These are phyloP conservation scores for Acanthamoeba quina DNA, from an alignment of 208 protist species.

Conservation along the genomic window DNA sequence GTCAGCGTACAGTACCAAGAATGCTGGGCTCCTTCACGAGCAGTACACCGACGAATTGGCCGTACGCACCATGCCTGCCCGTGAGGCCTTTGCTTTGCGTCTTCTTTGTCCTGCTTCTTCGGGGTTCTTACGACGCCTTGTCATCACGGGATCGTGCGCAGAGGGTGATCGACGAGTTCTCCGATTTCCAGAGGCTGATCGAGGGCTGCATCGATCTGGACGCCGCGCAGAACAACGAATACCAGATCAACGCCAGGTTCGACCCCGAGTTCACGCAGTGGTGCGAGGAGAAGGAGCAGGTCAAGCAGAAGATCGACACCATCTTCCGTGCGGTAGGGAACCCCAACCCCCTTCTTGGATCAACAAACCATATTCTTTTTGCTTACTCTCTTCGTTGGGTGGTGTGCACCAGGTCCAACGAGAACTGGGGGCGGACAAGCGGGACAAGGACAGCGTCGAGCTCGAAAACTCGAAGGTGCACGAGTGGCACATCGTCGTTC, in stretches of 20 bases:
- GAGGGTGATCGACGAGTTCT: constrained; percentile 74
- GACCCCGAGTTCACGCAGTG: constrained; percentile 73
- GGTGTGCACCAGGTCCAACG: background rate
- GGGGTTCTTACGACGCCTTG: background rate
- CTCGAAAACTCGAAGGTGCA: constrained; percentile 54
- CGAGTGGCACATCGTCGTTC: constrained; percentile 68
- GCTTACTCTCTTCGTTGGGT: background rate
- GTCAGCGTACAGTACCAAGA: constrained; percentile 18
- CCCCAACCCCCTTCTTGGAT: background rate
- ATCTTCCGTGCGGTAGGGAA: background rate
- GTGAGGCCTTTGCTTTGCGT: constrained; percentile 58
- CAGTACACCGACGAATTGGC: constrained; percentile 47
- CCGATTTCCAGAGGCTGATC: constrained; percentile 79
- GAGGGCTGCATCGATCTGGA: constrained; percentile 85
- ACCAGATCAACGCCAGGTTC: constrained; percentile 81
- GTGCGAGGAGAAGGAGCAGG: constrained; percentile 70
- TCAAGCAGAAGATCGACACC: constrained; percentile 53
- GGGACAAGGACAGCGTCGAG: constrained; percentile 71
- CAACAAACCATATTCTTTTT: background rate
- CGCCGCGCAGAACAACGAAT: constrained; percentile 78
- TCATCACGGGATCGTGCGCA: background rate
- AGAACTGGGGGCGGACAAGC: constrained; percentile 62
- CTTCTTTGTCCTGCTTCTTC: background rate
- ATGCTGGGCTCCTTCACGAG: constrained; percentile 62
- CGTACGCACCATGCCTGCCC: background rate